Conservation (phyloP, 306 rosid species). For the Malus sieversii region DNA sequence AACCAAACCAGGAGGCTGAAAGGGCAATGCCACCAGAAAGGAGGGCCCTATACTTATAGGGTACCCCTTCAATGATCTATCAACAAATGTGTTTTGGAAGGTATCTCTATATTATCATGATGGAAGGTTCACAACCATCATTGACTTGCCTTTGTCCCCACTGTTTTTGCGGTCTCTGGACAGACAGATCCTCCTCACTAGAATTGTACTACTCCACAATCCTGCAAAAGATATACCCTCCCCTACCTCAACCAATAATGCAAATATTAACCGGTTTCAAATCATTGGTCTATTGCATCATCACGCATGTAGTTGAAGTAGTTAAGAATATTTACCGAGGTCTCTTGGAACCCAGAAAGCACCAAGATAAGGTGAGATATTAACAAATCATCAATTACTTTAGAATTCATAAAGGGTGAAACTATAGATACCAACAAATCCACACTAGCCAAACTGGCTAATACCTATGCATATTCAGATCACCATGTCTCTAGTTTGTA, state of each 20-base stretch:
- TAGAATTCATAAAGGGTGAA: not conserved
- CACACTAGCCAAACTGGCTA: conserved; percentile 15
- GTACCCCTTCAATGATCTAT: not conserved
- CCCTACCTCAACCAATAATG: not conserved
- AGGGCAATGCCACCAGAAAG: not conserved
- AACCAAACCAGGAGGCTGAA: not conserved
- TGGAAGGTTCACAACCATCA: conserved; percentile 18
- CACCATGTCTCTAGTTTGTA: conserved; percentile 9
- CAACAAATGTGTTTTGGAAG: conserved; percentile 13
- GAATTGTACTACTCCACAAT: not conserved
- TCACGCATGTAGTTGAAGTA: no score
- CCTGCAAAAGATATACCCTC: not conserved
- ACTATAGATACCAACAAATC: not conserved
- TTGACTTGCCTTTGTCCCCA: conserved; percentile 12
- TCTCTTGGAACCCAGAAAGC: not conserved
- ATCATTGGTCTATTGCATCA: not conserved
- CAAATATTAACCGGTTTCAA: not conserved
- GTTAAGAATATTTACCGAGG: no score
- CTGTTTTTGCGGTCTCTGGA: conserved; percentile 1
- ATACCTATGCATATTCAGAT: conserved; percentile 15
- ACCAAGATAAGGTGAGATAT: not conserved
- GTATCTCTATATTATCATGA: not conserved
- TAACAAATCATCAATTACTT: conserved; percentile 5
- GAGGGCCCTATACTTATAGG: not conserved
- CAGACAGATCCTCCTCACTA: not conserved